Base-by-base conservation (phyloP, 768 basidiomycete species). In the Suillus discolor region DNA sequence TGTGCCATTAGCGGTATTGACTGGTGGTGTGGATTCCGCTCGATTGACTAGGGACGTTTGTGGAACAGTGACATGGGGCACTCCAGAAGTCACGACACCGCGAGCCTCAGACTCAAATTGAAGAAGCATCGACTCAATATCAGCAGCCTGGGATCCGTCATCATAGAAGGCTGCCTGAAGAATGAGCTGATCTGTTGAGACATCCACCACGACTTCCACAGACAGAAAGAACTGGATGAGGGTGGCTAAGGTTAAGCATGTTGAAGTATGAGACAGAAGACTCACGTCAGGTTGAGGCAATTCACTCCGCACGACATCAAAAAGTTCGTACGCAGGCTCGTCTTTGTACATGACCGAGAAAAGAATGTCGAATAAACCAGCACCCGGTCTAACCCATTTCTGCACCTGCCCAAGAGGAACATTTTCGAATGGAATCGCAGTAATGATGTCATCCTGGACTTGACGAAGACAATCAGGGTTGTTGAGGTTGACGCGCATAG, bases 221-320 rank as follows among this genome's bases (percentile, higher is more conserved):
- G 72, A 73, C 28, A 73, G 69, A 4, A 71, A 65, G 36, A 74
- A 73, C 72, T 73, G 55, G 12, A 41, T 12, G 54, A 62, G 53
- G 42, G 28, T 62, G 57, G 59, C 45, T 28, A 45, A 55, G 3
- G 44, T 41, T 20, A 44, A 67, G 25, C 18, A 57, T 4, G 8
- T 25, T 11, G 18, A 45, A 28, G 7, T 7, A 34, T 60, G 23
- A 31, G 45, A 28, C 12, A 28, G 36, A 34, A 31, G 36, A 62
- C 77, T 66, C 62, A 77, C 77, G 41, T 77, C 77, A 36, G 76
- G 73, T 61, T 74, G 75, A 7, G 75, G 70, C 28, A 76, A 66
- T 60, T 75, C 75, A 44, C 76, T 78, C 38, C 69, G 69, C 23
- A 72, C 34, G 20, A 78, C 55, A 11, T 71, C 65, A 73, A 75